A percentile compares a stretch with the other conserved stretches of the same genome.
Conservation (phyloP, 108 stramenopile genomes). For the Cyclotella kingstonii region DNA sequence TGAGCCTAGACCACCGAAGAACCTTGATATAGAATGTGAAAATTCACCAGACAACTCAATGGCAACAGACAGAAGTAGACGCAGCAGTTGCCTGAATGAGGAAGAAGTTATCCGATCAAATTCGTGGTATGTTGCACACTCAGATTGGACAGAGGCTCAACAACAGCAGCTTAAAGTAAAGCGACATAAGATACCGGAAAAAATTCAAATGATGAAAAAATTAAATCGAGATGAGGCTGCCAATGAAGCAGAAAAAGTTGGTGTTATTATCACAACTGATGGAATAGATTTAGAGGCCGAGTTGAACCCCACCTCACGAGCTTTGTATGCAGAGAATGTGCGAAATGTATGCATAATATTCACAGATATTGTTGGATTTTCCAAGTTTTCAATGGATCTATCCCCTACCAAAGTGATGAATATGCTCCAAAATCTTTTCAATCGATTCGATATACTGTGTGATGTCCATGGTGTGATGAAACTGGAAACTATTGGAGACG, state of each 20-base stretch:
- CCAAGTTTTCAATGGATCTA: conserved; percentile 13
- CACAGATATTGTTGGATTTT: conserved; percentile 33
- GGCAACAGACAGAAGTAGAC: no score
- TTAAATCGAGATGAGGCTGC: not conserved
- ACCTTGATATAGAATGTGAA: no score
- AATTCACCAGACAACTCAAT: no score
- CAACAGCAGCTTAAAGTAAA: conserved; percentile 1
- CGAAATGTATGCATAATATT: conserved; percentile 20
- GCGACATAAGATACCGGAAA: not conserved
- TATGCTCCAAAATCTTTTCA: conserved; percentile 54
- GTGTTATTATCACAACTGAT: no score
- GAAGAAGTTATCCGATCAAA: conserved; percentile 4
- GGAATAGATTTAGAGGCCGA: conserved; percentile 10
- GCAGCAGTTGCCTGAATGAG: not conserved
- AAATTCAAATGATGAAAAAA: conserved; percentile 8
- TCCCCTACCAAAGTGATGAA: conserved; percentile 35
- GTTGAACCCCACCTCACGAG: conserved; percentile 2
- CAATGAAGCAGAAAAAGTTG: not conserved
- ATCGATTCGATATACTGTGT: conserved; percentile 35
- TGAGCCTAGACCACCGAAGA: no score
- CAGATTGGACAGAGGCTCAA: conserved; percentile 8
- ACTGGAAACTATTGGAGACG: conserved; percentile 63
- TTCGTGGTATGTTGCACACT: conserved; percentile 9
- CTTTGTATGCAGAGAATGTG: conserved; percentile 38
- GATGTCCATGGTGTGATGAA: conserved; percentile 45